Base-by-base conservation (phyloP, 495 filamentous ascomycete species). In the Aspergillus nanangensis region DNA sequence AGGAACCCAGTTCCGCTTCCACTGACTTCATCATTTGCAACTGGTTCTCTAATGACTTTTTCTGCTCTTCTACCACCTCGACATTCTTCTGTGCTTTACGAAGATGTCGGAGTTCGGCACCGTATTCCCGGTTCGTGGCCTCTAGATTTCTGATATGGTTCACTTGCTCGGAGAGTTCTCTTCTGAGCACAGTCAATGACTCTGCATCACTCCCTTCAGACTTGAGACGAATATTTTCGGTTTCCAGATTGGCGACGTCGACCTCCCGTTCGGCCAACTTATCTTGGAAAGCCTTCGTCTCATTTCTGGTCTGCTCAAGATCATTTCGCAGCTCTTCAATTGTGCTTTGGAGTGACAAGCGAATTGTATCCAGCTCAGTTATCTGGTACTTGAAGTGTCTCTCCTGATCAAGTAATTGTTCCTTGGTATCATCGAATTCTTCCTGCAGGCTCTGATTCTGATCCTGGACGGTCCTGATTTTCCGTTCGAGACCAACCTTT, bases 61-160 rank as follows among this genome's bases (percentile, higher is more conserved):
- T 97, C 69, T 99, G 88, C 58, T 99, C 93, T 55, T 97, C 91
- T 0, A 96, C 83, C n/a, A 97, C 77, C 51, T 96, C 90, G 4
- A 96, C 82, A 27, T 84, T 88, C 62, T 87, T 91, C 55, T 88
- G 82, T 15, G 83, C 60, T 57, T 88, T 84, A 13, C 89, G 81
- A 32, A 92, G 74, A 47, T 87, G 82, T 41, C 86, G 87, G 4
- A 97, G 65, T 56, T 99, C 92, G 7, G 76, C 63, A n/a, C 70
- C 61, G 55, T 95, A 91, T 39, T 94, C 86, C 23, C 90, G 73
- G 53, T 87, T 95, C 31, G 78, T 77, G 0, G 79, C 71, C 62
- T 97, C 94, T 13, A 97, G 68, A 21, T 79, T 84, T 46, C 85
- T 82, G 46, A 97, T 95, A 58, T 97, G 89, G 22, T 76, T 77